phyloP scores from a whole-genome alignment of 352 stramenopile genomes.

The Aphanomyces stellatus region DNA sequence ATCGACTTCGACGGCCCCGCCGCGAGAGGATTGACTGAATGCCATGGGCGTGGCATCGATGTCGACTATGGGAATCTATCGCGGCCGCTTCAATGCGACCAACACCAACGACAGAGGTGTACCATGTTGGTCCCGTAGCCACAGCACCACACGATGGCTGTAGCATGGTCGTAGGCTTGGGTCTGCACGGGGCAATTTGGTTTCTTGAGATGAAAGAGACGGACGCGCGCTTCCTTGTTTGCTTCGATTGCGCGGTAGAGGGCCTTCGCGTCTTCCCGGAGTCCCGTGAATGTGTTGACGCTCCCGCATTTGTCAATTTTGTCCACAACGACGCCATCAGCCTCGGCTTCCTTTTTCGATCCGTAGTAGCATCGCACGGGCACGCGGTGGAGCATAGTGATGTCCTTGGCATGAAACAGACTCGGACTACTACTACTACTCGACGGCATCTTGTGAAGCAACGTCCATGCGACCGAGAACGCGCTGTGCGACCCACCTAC shows the following conservation, averaged over 20 bases:
- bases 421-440: neutral
- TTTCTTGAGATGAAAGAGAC: conserved; percentile 62
- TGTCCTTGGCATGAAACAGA: conserved; percentile 56
- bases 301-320: conserved; percentile 52
- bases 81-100: neutral
- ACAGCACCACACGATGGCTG: conserved; percentile 73
- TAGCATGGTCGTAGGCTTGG: conserved; percentile 57
- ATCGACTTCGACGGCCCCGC: conserved; percentile 65
- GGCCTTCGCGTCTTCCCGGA: conserved; percentile 74
- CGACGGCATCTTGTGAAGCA: conserved; percentile 38
- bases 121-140: conserved; percentile 69
- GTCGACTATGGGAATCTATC: conserved; percentile 23
- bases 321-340: conserved; percentile 46
- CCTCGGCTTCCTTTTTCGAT: conserved; percentile 68
- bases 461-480: conserved; percentile 74
- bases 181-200: conserved; percentile 43
- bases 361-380: conserved; percentile 72
- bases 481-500: conserved; percentile 79
- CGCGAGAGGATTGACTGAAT: conserved; percentile 34
- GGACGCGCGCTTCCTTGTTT: conserved; percentile 51
- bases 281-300: conserved; percentile 77
- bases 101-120: conserved; percentile 5
- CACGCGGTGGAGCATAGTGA: conserved; percentile 71
- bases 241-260: conserved; percentile 57
- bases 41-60: conserved; percentile 35